These are phyloP conservation scores for Heliophila coronopifolia DNA, from an alignment of 441 rosid species.

Conservation along the genomic window DNA sequence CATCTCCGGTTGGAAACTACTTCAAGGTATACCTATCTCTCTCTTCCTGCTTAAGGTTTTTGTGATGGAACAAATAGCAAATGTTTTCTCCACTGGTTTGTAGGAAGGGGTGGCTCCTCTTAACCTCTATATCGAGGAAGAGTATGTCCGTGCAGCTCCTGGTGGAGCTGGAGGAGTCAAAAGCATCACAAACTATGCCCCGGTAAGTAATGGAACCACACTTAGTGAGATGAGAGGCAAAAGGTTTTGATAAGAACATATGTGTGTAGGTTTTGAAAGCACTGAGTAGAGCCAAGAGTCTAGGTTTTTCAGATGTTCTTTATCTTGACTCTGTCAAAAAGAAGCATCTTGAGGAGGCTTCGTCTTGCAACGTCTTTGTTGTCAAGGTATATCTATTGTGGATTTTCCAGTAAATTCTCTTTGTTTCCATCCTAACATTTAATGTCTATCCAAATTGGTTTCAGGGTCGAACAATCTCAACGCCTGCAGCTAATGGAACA, in stretches of 20 bases:
- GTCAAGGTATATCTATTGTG: slow-evolving; percentile 44
- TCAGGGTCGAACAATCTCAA: slow-evolving; percentile 60
- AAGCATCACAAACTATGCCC: slow-evolving; percentile 66
- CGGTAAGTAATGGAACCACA: slow-evolving; percentile 36
- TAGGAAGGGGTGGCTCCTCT: slow-evolving; percentile 51
- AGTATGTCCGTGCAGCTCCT: slow-evolving; percentile 61
- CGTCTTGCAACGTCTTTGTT: slow-evolving; percentile 75
- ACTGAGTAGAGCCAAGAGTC: slow-evolving; percentile 52
- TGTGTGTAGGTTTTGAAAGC: slow-evolving; percentile 56
- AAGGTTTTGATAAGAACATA: neutral
- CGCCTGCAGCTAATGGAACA: slow-evolving; percentile 70
- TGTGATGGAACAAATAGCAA: neutral
- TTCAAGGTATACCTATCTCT: slow-evolving; percentile 45
- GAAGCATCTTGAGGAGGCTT: slow-evolving; percentile 73
- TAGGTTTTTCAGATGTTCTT: slow-evolving; percentile 78
- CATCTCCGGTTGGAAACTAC: slow-evolving; percentile 78
- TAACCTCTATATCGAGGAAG: slow-evolving; percentile 59
- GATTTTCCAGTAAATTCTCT: neutral
- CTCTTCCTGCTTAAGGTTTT: neutral
- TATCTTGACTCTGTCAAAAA: slow-evolving; percentile 62
- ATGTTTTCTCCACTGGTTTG: slow-evolving; percentile 1
- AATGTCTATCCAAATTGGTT: neutral
- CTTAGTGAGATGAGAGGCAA: neutral
- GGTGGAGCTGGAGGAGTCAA: slow-evolving; percentile 91
- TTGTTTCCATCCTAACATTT: neutral